Conservation (phyloP, 441 rosid genomes). For the Corymbia calophylla region DNA sequence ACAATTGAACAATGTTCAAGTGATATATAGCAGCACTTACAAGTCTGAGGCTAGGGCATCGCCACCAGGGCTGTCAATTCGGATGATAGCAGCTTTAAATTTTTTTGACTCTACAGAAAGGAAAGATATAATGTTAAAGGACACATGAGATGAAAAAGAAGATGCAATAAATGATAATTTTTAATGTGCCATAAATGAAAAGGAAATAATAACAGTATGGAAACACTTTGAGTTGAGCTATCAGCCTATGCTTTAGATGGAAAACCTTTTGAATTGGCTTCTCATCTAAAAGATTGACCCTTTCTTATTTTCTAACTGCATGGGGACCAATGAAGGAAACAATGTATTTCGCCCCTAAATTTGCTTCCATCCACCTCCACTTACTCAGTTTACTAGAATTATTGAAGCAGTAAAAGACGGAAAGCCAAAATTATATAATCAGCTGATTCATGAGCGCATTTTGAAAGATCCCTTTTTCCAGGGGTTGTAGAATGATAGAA, state of each 20-base stretch:
- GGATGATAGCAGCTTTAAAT: conserved; percentile 82
- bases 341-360: background rate
- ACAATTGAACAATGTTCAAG: background rate
- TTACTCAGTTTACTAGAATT: background rate
- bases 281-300: background rate
- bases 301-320: background rate
- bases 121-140: background rate
- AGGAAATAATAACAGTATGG: background rate
- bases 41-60: conserved; percentile 99
- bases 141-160: background rate
- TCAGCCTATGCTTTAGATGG: background rate
- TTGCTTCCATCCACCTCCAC: background rate
- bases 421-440: background rate
- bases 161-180: background rate
- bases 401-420: background rate
- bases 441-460: background rate
- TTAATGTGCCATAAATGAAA: background rate
- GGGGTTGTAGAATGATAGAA: background rate
- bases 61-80: conserved; percentile 98
- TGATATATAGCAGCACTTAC: conserved; percentile 47
- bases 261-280: background rate
- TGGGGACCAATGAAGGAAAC: background rate
- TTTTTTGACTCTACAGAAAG: conserved; percentile 52
- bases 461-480: background rate
- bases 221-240: background rate